Base-by-base conservation (phyloP, 2,329 filamentous ascomycete species). In the Diaporthe velutina region DNA sequence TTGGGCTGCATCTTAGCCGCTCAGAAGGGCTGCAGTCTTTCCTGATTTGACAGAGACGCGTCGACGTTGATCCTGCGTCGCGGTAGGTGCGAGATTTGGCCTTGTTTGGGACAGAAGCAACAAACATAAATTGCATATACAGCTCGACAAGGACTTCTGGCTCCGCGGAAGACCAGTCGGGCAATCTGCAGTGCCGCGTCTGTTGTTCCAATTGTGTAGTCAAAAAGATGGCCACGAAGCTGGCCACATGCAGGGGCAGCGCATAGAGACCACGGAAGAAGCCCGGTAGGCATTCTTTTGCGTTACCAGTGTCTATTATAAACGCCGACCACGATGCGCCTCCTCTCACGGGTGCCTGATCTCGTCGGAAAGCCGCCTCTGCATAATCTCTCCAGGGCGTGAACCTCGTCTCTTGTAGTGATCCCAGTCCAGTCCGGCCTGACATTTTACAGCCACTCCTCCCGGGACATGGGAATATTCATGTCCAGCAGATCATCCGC, bases 1-100 rank as follows among this genome's bases (percentile, higher is more conserved):
- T 67, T 17, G 50, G 45, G 48, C 68, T 64, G 73, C 74, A 70
- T 17, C 17, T 70, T 76, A 72, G 58, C 72, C 72, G 72, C 74
- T 42, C 22, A 50, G 48, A 58, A 71, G 25, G 42, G 28, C 60
- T 45, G 48, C 12, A 38, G 30, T 45, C 38, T 30, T 42, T 15
- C 28, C 25, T 57, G 58, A 50, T 67, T 58, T 75, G 66, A 52
- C 33, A 19, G 30, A 28, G 50, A 38, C 58, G 70, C 58, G 48
- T 66, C 19, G 33, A 38, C 4, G 15, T 48, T 52, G 48, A 67
- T 54, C 52, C 45, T 73, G 40, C 61, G 45, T 17, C 45, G 38
- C 58, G 58, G 35, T 54, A 64, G 25, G 7, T 40, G 19, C 28
- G n/a, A 67, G 30, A 6, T 30, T 45, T 7, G 54, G 10, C 9